These are phyloP conservation scores for Cutaneotrichosporon cavernicola DNA, from an alignment of 1,284 basidiomycete species.

Conservation along the genomic window DNA sequence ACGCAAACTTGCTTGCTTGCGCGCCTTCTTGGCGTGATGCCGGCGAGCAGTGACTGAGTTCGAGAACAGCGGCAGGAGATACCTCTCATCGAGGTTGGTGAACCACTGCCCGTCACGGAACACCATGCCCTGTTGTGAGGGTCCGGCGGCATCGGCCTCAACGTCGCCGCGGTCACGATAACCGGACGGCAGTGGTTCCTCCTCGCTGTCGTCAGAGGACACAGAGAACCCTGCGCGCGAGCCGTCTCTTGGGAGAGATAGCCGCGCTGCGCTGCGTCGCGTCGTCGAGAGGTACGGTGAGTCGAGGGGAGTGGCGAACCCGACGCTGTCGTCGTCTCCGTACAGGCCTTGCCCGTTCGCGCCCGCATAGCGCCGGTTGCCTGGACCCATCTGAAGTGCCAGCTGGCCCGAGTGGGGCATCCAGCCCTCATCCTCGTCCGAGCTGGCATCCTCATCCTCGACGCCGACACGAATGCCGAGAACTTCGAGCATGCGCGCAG, in stretches of 20 bases:
- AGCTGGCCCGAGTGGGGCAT: conserved; percentile 41
- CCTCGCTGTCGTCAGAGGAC: conserved; percentile 63
- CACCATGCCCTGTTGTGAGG: conserved; percentile 47
- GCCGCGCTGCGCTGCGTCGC: background rate
- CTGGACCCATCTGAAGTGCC: conserved; percentile 43
- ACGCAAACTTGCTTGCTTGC: conserved; percentile 40
- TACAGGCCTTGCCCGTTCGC: conserved; percentile 44
- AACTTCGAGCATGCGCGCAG: conserved; percentile 92
- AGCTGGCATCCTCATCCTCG: conserved; percentile 81
- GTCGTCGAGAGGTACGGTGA: conserved; percentile 33
- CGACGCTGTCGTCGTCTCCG: conserved; percentile 39
- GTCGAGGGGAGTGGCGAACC: conserved; percentile 28
- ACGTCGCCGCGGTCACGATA: conserved; percentile 58
- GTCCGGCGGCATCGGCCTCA: conserved; percentile 20
- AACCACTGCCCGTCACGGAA: conserved; percentile 81
- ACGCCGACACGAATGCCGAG: conserved; percentile 95
- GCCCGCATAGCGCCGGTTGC: conserved; percentile 45
- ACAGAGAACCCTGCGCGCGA: conserved; percentile 49
- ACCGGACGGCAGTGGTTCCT: conserved; percentile 66
- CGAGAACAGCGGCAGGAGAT: conserved; percentile 89
- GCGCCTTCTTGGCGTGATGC: conserved; percentile 74
- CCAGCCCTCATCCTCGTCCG: conserved; percentile 65
- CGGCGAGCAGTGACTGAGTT: conserved; percentile 87
- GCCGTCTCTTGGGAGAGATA: conserved; percentile 12
- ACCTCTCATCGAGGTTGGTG: conserved; percentile 90